Conservation (phyloP, 306 rosid genomes). For the Abrus pulchellus region DNA sequence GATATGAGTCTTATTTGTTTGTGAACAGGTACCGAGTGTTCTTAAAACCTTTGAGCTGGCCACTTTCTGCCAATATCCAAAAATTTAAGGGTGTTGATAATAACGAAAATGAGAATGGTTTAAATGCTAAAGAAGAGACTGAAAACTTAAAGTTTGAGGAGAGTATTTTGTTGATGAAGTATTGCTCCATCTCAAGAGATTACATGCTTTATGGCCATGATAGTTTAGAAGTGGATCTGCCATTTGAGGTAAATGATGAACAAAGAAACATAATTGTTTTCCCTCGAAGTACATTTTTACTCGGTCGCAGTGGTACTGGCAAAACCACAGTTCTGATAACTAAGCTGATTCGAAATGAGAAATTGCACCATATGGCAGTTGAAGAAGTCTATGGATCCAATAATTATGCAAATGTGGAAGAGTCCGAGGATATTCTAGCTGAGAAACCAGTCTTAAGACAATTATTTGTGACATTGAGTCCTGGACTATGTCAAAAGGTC, state of each 20-base stretch:
- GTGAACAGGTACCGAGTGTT: constrained; percentile 52
- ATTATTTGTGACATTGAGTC: constrained; percentile 76
- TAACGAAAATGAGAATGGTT: constrained; percentile 31
- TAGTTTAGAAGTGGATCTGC: constrained; percentile 63
- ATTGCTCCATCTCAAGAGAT: constrained; percentile 58
- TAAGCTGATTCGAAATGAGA: constrained; percentile 69
- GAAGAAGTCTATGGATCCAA: constrained; percentile 28
- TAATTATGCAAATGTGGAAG: background rate
- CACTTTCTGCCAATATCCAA: constrained; percentile 45
- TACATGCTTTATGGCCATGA: constrained; percentile 57
- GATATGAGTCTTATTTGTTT: background rate
- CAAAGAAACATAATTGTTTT: constrained; percentile 59
- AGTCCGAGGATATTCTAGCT: constrained; percentile 2
- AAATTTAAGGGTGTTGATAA: constrained; percentile 40
- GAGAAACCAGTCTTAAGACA: constrained; percentile 53
- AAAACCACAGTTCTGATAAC: constrained; percentile 77
- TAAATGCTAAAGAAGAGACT: constrained; percentile 42
- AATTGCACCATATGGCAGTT: constrained; percentile 49
- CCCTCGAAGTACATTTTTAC: constrained; percentile 61
- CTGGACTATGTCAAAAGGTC: constrained; percentile 67
- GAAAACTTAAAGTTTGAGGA: constrained; percentile 70
- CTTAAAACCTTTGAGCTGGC: constrained; percentile 60
- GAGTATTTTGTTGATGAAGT: constrained; percentile 74
- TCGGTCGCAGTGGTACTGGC: constrained; percentile 85
- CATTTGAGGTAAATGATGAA: constrained; percentile 64